Base-by-base conservation (phyloP, 768 basidiomycete species). In the Tulasnella sp. region DNA sequence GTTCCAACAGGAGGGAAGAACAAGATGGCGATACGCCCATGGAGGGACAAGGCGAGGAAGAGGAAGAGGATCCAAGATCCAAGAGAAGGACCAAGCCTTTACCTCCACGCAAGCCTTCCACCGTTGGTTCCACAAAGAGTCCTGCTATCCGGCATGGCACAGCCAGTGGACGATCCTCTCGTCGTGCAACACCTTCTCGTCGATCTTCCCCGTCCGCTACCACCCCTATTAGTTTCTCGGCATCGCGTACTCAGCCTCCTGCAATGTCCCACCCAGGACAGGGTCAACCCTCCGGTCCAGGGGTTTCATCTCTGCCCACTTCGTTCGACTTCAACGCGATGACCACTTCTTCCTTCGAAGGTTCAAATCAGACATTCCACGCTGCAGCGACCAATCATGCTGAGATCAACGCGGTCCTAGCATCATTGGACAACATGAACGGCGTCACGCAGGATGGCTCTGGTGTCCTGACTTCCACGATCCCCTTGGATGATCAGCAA, bases 291-390 rank as follows among this genome's bases (percentile, higher is more conserved):
- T 12, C 8, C 21, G 21, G n/a, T 31, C 6, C 45, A 46, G 19
- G n/a, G n/a, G 41, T 17, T 6, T 19, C 41, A n/a, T 43, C 41
- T 25, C 17, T 53, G 15, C 32, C 51, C 6, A 39, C 34, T 3
- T 3, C 34, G 8, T 57, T 57, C 43, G 45, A 57, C 42, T 57
- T 57, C 55, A 57, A 57, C 21, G 55, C 45, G n/a, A 57, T 57
- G 55, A 27, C 35, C 6, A 41, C 39, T 12, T 53, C 52, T 15
- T 39, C 52, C 23, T 11, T 27, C 17, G 52, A 53, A 29, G n/a
- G 21, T 14, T 27, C 52, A 17, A 53, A 40, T n/a, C 52, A 1
- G 29, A 15, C 51, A 53, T 8, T 17, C 4, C 11, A 15, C 21
- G 34, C 9, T 19, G 34, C 29, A 34, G 34, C 36, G 6, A n/a